Percentiles rank a stretch among this genome's conserved stretches.
Conservation (phyloP, 768 basidiomycete genomes). For the Amanita pallidorosea region DNA sequence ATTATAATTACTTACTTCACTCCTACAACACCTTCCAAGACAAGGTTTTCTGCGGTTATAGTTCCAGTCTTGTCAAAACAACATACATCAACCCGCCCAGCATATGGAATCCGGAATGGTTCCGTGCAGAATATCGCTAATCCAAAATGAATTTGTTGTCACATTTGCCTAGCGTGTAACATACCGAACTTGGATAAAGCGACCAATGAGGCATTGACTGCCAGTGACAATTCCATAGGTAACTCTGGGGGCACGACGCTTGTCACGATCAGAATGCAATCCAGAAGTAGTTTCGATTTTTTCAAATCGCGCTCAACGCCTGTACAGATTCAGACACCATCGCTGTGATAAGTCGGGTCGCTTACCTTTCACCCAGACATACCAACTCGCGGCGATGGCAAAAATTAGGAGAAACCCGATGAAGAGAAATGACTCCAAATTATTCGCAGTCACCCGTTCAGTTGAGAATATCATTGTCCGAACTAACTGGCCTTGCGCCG, state of each 20-base stretch:
- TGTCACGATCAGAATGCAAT: slow-evolving; percentile 94
- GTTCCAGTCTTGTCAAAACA: slow-evolving; percentile 99
- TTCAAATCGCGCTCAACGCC: slow-evolving; percentile 88
- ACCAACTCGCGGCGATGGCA: slow-evolving; percentile 95
- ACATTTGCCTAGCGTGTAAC: slow-evolving; percentile 15
- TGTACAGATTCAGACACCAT: slow-evolving; percentile 15
- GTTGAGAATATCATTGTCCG: slow-evolving; percentile 99
- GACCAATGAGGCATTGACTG: slow-evolving; percentile 91
- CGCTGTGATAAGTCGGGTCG: background rate
- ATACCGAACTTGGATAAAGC: slow-evolving; percentile 86
- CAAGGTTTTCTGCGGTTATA: slow-evolving; percentile 91
- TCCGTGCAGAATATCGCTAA: slow-evolving; percentile 98
- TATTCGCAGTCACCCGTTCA: slow-evolving; percentile 94
- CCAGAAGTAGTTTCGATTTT: slow-evolving; percentile 89
- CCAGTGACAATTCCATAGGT: slow-evolving; percentile 95
- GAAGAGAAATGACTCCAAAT: slow-evolving; percentile 90
- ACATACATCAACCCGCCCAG: slow-evolving; percentile 94
- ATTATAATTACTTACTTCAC: slow-evolving; percentile 55
- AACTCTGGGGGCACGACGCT: slow-evolving; percentile 96
- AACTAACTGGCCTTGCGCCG: slow-evolving; percentile 93
- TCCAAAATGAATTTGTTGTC: background rate
- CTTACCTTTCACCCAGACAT: slow-evolving; percentile 92
- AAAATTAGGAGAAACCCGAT: slow-evolving; percentile 97
- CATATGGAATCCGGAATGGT: slow-evolving; percentile 94
- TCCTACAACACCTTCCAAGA: slow-evolving; percentile 89